Evolutionary conservation across 2,329 filamentous ascomycete species (phyloP).

Genomic region (Penicillium hesseltinei): DNA sequence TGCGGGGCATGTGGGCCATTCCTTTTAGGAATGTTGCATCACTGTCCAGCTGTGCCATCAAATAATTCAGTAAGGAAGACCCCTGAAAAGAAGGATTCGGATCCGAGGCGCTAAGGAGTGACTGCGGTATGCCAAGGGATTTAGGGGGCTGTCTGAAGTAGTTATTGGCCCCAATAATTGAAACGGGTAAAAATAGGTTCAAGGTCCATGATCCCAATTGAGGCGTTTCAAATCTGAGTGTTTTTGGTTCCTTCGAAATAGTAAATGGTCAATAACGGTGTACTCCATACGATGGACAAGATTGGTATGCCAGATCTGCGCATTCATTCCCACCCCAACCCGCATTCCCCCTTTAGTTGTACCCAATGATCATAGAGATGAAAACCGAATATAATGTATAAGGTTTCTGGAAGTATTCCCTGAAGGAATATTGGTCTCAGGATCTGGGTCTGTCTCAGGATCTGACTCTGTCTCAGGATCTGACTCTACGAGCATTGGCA

Average conservation of each 20-base stretch:
- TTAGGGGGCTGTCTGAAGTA: not conserved
- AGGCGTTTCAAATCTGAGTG: not conserved
- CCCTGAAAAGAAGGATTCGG: not conserved
- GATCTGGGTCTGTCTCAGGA: too few species aligned
- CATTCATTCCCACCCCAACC: constrained; percentile 10
- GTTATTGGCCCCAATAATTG: not conserved
- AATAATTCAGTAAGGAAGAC: not conserved
- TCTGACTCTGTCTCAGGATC: not conserved
- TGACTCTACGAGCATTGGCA: not conserved
- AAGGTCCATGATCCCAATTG: not conserved
- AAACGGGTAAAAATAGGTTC: not conserved
- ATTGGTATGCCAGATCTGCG: constrained; percentile 11
- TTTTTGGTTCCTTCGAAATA: not conserved
- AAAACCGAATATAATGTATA: not conserved
- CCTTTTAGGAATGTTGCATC: constrained; percentile 4
- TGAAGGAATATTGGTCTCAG: not conserved
- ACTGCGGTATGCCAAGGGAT: not conserved
- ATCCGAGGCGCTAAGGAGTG: not conserved
- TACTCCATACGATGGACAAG: not conserved
- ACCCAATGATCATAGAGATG: not conserved
- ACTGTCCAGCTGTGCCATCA: not conserved
- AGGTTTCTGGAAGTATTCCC: too few species aligned
- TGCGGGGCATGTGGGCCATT: constrained; percentile 10
- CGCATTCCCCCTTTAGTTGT: constrained; percentile 13
- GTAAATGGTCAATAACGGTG: not conserved